These are phyloP conservation scores for Globisporangium nagaii DNA, from an alignment of 352 stramenopile genomes.

Conservation along the genomic window DNA sequence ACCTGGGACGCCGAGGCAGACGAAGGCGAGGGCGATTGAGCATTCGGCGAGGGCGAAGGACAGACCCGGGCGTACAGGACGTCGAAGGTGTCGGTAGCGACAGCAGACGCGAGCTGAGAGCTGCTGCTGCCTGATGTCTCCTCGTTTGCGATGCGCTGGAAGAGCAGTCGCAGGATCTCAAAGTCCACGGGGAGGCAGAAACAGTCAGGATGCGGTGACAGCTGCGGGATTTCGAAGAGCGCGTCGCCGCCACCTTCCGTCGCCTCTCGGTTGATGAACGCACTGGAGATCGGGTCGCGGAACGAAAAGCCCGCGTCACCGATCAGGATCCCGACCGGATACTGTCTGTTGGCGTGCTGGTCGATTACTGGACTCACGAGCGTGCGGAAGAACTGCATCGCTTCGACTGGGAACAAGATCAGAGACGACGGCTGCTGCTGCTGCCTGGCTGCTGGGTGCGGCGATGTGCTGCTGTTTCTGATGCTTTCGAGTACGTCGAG, in stretches of 20 bases:
- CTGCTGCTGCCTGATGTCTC: background rate
- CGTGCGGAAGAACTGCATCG: conserved; percentile 43
- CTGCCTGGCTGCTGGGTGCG: background rate
- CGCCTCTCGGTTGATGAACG: conserved; percentile 34
- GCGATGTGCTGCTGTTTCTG: no score
- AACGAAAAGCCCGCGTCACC: conserved; percentile 67
- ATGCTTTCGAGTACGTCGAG: conserved; percentile 25
- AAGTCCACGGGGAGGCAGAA: conserved; percentile 82
- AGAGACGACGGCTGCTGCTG: conserved; percentile 25
- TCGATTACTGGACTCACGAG: conserved; percentile 13
- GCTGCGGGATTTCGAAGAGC: conserved; percentile 52
- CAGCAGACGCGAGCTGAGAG: conserved; percentile 23
- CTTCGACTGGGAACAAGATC: conserved; percentile 66
- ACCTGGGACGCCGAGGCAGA: background rate
- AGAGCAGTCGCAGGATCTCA: conserved; percentile 46
- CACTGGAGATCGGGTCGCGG: conserved; percentile 48
- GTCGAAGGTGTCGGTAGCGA: conserved; percentile 70
- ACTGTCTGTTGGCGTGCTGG: background rate
- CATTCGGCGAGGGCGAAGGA: no score
- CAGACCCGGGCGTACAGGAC: conserved; percentile 30
- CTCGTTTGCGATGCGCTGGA: conserved; percentile 18
- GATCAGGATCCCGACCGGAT: conserved; percentile 24
- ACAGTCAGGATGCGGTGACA: conserved; percentile 75
- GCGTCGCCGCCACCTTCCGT: conserved; percentile 5
- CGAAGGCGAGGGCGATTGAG: no score